A percentile compares a stretch with the other conserved stretches of the same genome.
These are phyloP conservation scores for Evansstolkia leycettana DNA, from an alignment of 495 filamentous ascomycete species.

Conservation along the genomic window DNA sequence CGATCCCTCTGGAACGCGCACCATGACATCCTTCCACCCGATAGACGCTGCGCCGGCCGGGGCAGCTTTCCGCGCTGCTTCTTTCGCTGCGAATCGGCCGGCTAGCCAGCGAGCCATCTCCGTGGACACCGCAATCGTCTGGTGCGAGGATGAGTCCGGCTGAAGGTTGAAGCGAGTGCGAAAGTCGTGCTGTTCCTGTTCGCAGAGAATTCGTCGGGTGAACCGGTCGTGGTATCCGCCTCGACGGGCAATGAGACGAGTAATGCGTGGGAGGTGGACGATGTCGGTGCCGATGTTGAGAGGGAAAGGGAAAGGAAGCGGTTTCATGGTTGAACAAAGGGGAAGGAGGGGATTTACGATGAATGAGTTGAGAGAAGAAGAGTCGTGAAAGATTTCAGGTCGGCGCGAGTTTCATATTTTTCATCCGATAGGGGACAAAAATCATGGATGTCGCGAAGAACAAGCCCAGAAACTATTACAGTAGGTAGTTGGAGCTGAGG, in stretches of 20 bases:
- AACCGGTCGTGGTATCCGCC: constrained; percentile 33
- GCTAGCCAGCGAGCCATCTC: constrained; percentile 37
- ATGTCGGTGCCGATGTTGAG: constrained; percentile 41
- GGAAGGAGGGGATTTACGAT: background rate
- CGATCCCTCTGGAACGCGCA: constrained; percentile 20
- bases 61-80: constrained; percentile 36
- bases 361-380: background rate
- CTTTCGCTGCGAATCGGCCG: constrained; percentile 36
- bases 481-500: too few species aligned
- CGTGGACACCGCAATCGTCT: constrained; percentile 8
- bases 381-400: background rate
- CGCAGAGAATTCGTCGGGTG: constrained; percentile 38
- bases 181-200: constrained; percentile 30
- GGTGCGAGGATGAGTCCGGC: too few species aligned
- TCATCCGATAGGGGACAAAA: too few species aligned
- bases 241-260: constrained; percentile 28
- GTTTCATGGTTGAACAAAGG: background rate
- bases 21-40: constrained; percentile 28
- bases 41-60: constrained; percentile 26
- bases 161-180: constrained; percentile 18
- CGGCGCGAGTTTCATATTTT: background rate
- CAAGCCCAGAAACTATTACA: too few species aligned
- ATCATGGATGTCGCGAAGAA: too few species aligned
- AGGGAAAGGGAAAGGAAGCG: constrained; percentile 22
- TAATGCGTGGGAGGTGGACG: constrained; percentile 40